A percentile compares a stretch with the other conserved stretches of the same genome.
These are phyloP conservation scores for Nothomitra cinnamomea DNA, from an alignment of 2,329 filamentous ascomycete species.

Conservation along the genomic window DNA sequence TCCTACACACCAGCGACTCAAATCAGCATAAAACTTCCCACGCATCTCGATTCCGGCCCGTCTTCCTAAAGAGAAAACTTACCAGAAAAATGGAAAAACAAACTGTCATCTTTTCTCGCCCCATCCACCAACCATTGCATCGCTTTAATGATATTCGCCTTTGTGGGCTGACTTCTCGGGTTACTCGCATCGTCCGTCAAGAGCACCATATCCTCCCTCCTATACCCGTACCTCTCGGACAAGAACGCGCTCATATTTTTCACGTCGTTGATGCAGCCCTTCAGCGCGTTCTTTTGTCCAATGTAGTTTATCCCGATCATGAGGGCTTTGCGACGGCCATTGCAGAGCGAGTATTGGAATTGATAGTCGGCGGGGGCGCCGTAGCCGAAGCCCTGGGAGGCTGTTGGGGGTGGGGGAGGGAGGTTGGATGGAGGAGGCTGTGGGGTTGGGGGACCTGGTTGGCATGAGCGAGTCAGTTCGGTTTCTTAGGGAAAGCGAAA, in stretches of 20 bases:
- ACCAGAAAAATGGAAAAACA: constrained; percentile 97
- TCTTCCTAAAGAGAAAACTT: too few relatives aligned
- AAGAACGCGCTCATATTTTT: constrained; percentile 92
- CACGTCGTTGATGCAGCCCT: constrained; percentile 94
- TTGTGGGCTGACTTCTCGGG: constrained; percentile 90
- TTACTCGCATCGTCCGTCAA: constrained; percentile 95
- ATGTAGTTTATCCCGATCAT: constrained; percentile 97
- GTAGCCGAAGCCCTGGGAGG: constrained; percentile 56
- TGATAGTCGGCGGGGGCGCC: constrained; percentile 66
- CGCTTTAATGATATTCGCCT: constrained; percentile 82
- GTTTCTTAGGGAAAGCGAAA: too few relatives aligned
- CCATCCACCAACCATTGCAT: constrained; percentile 99
- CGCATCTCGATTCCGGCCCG: constrained; percentile 20
- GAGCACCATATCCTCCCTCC: constrained; percentile 90
- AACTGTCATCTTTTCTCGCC: constrained; percentile 75
- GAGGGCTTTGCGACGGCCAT: constrained; percentile 71
- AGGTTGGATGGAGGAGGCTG: background rate
- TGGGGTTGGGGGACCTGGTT: background rate
- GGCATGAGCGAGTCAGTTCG: too few relatives aligned
- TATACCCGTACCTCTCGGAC: constrained; percentile 78
- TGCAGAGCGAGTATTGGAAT: constrained; percentile 86
- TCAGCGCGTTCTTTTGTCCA: constrained; percentile 71
- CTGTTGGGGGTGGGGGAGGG: constrained; percentile 50
- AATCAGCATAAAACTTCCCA: constrained; percentile 16
- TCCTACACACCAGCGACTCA: constrained; percentile 25